Base-by-base conservation (phyloP, 306 rosid species). In the Benincasa hispida region DNA sequence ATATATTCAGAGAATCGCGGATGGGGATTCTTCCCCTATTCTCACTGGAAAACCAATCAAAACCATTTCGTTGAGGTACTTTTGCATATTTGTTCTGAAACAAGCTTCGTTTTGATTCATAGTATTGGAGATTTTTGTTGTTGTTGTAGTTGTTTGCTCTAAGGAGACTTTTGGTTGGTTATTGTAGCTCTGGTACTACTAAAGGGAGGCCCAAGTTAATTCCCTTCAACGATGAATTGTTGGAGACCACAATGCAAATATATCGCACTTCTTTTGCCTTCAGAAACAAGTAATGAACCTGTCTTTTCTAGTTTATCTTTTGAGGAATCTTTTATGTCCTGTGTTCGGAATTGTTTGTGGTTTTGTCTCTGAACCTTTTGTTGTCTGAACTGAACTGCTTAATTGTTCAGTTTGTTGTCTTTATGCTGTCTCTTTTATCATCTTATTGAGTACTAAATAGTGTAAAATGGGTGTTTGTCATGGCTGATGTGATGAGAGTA, bases 171-270 rank as follows among this genome's bases (percentile, higher is more conserved):
- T 42, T 70, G 24, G 59, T 28, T 90, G 73, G 73, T 37, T 66
- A 82, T 4, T 67, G 76, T 47, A 95, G 99, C 65, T 95, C 99
- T 87, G 99, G 99, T 9, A 95, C 99, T 39, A 90, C 97, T 78
- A 90, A 88, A 54, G 98, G 99, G 75, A 92, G 76, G 90, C 95
- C 89, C 37, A 95, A 95, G 77, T 83, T 59, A 74, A 73, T 95
- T 22, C 99, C 99, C 34, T 95, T 91, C 91, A 95, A 89, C 37
- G 99, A 95, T 53, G 92, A 90, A 80, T 54, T 95, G 87, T 83
- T 95, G 84, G 92, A 85, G 63, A 79, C 89, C 37, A 95, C 98
- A 48, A 65, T 86, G 87, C 97, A 88, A 78, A 95, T 89, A 60
- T 92, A 79, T 32, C 83, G 81, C 65, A 95, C 96, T 70, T 89